Conservation (phyloP, 164 flowering plant species). For the Liquidambar formosana region DNA sequence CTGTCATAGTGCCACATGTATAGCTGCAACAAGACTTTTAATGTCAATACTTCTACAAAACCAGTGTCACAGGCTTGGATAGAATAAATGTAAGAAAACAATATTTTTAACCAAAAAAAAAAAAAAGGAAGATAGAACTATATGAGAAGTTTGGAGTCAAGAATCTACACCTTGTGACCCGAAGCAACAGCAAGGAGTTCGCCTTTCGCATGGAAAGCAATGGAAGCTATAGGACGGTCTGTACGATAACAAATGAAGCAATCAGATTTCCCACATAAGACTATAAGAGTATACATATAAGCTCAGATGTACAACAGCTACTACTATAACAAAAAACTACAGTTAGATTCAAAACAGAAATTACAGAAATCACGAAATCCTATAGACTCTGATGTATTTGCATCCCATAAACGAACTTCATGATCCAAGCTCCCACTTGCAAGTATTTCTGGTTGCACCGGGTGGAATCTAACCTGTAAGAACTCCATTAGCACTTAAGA, state of each 20-base stretch:
- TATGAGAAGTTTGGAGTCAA: background rate
- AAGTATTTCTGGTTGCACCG: conserved; percentile 67
- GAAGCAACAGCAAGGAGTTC: conserved; percentile 94
- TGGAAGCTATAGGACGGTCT: conserved; percentile 97
- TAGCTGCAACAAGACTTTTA: conserved; percentile 41
- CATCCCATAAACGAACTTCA: conserved; percentile 98
- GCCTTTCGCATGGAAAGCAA: conserved; percentile 96
- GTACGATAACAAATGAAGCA: conserved; percentile 14
- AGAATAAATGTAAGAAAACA: no score
- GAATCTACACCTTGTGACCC: conserved; percentile 80
- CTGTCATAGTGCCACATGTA: conserved; percentile 87
- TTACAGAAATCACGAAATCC: conserved; percentile 90
- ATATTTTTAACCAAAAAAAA: background rate
- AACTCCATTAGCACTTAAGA: conserved; percentile 8
- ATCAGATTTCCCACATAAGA: conserved; percentile 1
- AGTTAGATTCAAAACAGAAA: conserved; percentile 8
- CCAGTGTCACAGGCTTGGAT: no score
- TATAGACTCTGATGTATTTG: conserved; percentile 79
- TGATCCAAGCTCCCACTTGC: conserved; percentile 99
- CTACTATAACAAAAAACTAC: background rate
- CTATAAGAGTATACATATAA: background rate
- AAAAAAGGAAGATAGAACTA: background rate
- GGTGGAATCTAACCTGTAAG: conserved; percentile 92
- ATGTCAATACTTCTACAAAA: background rate
- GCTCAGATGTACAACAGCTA: background rate